Evolutionary conservation across 495 filamentous ascomycete species (phyloP).

Genomic region (Trichoderma erinaceum): DNA sequence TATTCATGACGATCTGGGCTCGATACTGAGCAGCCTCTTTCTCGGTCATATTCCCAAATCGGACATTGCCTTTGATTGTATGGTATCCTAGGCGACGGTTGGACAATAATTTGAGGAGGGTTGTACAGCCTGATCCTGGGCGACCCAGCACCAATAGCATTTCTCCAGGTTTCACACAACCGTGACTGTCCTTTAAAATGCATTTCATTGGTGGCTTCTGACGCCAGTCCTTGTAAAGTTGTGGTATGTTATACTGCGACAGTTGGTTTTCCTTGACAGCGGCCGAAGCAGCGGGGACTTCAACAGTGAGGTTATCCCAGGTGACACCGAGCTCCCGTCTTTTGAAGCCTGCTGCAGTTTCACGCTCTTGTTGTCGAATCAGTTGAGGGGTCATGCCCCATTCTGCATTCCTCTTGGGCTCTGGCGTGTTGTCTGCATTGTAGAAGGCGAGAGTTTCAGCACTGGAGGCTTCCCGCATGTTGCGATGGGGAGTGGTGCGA

Average conservation of each 20-base stretch:
- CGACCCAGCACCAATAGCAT: conserved; percentile 64
- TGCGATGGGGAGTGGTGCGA: background rate
- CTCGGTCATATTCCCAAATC: conserved; percentile 55
- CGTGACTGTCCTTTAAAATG: conserved; percentile 45
- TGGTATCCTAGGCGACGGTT: conserved; percentile 51
- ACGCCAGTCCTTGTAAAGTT: background rate
- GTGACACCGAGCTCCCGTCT: background rate
- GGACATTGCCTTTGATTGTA: conserved; percentile 54
- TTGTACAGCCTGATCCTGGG: conserved; percentile 66
- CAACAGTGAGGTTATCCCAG: background rate
- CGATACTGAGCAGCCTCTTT: conserved; percentile 33
- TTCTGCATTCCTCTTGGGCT: background rate
- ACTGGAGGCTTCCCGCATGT: background rate
- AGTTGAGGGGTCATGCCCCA: background rate
- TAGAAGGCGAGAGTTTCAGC: background rate
- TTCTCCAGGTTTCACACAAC: conserved; percentile 41
- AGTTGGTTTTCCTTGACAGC: background rate
- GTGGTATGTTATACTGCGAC: background rate
- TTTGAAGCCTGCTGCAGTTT: background rate
- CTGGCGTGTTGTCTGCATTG: background rate
- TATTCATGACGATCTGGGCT: conserved; percentile 52
- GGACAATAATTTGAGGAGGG: conserved; percentile 61
- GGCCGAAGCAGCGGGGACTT: background rate
- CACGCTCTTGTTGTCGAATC: background rate
- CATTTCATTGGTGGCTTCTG: background rate